These are phyloP conservation scores for Fonticula alba DNA, from an alignment of 78 protist species.

Conservation along the genomic window DNA sequence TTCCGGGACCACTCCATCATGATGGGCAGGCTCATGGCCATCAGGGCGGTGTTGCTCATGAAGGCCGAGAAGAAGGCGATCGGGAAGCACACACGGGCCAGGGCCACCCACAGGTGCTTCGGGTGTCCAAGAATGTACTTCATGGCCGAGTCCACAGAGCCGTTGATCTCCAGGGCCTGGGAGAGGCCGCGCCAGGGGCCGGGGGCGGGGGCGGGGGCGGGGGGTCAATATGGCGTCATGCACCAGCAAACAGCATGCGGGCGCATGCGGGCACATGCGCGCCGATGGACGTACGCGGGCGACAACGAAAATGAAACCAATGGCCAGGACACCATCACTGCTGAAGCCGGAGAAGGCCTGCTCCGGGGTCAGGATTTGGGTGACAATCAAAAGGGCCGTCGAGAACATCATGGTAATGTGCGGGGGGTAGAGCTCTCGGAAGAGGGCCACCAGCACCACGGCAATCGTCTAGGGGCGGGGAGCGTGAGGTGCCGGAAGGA, in stretches of 20 bases:
- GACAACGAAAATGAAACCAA: not conserved
- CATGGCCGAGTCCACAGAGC: not conserved
- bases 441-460: too few species aligned
- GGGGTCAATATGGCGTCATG: too few species aligned
- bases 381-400: too few species aligned
- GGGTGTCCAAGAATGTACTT: not conserved
- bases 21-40: not conserved
- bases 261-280: too few species aligned
- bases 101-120: not conserved
- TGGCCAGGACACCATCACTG: not conserved
- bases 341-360: not conserved
- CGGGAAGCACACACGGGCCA: not conserved
- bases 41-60: not conserved
- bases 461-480: too few species aligned
- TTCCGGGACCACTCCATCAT: not conserved
- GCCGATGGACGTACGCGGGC: too few species aligned
- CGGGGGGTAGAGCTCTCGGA: too few species aligned
- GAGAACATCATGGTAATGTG: too few species aligned
- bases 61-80: not conserved
- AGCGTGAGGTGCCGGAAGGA: too few species aligned
- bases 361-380: not conserved
- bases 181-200: too few species aligned
- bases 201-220: too few species aligned
- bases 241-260: too few species aligned
- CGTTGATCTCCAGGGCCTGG: not conserved